Percentiles rank a stretch among this genome's conserved stretches.
Conservation (phyloP, 345 rosid species). For the Eucalyptus regnans region DNA sequence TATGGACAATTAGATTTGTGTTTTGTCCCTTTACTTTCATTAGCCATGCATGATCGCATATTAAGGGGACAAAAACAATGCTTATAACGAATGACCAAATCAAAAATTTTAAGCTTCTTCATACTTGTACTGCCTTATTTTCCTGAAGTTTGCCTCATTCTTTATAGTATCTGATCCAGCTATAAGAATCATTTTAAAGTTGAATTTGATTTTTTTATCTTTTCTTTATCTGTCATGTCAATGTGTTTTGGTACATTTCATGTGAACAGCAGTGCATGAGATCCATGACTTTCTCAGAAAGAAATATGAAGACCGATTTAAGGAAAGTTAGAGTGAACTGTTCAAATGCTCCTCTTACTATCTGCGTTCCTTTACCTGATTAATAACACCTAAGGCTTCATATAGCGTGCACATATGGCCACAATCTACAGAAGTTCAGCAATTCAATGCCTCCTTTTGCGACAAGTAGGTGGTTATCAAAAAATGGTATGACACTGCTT, state of each 20-base stretch:
- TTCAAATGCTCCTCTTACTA: background rate
- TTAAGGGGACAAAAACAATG: background rate
- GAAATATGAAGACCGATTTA: background rate
- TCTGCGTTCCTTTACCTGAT: background rate
- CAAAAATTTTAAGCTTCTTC: background rate
- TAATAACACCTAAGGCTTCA: background rate
- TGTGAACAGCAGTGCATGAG: background rate
- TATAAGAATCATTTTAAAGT: background rate
- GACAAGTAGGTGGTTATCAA: background rate
- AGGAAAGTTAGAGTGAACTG: background rate
- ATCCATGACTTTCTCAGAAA: background rate
- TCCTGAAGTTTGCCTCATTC: background rate
- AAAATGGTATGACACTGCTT: background rate
- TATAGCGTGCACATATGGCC: background rate
- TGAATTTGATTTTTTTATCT: background rate
- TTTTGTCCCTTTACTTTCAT: background rate
- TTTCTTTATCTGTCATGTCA: background rate
- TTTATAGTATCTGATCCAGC: background rate
- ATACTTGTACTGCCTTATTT: background rate
- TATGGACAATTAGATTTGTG: background rate
- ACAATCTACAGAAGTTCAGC: background rate
- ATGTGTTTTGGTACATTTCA: background rate
- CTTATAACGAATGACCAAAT: background rate
- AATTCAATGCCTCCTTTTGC: background rate
- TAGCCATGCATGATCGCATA: background rate